Percentiles rank a stretch among this genome's conserved stretches.
These are phyloP conservation scores for Podospora anserina DNA, from an alignment of 495 filamentous ascomycete genomes.

Conservation along the genomic window DNA sequence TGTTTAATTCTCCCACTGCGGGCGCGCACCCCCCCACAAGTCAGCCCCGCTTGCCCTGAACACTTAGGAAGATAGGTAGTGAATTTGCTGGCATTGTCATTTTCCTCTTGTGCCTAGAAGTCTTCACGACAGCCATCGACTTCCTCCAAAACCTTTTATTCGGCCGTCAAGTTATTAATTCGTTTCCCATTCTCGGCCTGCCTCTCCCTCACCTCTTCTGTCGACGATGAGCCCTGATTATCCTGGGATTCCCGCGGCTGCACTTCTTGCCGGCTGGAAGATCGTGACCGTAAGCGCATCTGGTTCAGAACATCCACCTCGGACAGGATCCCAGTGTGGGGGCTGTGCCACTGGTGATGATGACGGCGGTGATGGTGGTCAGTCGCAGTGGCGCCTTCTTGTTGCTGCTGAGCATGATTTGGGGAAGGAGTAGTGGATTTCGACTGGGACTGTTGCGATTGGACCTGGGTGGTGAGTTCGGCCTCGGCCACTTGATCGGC, in stretches of 20 bases:
- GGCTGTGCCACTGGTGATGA: constrained; percentile 7
- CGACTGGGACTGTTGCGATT: constrained; percentile 4
- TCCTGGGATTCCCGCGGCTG: not conserved
- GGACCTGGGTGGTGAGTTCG: not conserved
- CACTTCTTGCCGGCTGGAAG: not conserved
- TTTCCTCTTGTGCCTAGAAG: not conserved
- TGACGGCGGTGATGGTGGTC: not conserved
- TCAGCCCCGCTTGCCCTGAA: not conserved
- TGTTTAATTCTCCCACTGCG: not conserved
- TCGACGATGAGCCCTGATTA: not conserved
- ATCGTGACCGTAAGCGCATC: not conserved
- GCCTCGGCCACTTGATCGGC: not conserved
- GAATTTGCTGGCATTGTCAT: not conserved
- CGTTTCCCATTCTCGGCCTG: not conserved
- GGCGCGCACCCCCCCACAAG: not conserved
- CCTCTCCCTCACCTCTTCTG: not conserved
- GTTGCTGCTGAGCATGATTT: not conserved
- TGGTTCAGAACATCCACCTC: constrained; percentile 4
- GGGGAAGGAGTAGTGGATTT: no score
- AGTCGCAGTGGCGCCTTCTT: not conserved
- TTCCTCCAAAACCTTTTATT: not conserved
- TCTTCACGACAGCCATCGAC: not conserved
- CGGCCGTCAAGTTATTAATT: not conserved
- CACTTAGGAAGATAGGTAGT: not conserved
- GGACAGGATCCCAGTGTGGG: not conserved